Base-by-base conservation (phyloP, 2,329 filamentous ascomycete genomes). In the Aureobasidium pullulans region DNA sequence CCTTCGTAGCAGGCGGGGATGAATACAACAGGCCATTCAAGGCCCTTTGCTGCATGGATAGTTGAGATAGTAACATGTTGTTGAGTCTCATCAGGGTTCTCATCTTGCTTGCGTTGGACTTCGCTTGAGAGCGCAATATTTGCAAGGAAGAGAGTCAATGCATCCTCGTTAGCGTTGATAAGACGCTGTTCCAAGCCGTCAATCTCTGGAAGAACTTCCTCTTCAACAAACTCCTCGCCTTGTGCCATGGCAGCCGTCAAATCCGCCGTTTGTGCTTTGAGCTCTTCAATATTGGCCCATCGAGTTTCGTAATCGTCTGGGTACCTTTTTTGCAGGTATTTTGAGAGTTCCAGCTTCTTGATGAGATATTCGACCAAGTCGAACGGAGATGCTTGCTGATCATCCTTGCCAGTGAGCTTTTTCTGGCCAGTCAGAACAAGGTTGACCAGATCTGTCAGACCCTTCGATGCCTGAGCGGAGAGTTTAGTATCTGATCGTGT, bases 1-100 rank as follows among this genome's bases (percentile, higher is more conserved):
- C 93, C 94, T 48, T 91, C 84, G 69, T 96, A 96, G 29, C 90
- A 87, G 1, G 89, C 89, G 6, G 94, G 92, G 15, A 97, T 85
- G 71, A 97, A 97, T 1, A 97, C 90, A 1, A 96, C 81, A 0
- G 93, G 93, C 94, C 94, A 99, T 71, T 99, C 93, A 1, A 99
- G 79, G 3, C 93, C 93, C 72, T 99, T 99, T 2, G 93, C 90
- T 0, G 92, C 91, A 70, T 99, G 93, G 10, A 99, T 96, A 0
- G 93, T 99, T 6, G 91, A 96, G 28, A 99, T 90, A 0, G 92
- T 96, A 19, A 97, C 84, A 28, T 60, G 54, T 46, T 59, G 62
- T 37, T 74, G 67, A 1, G 73, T 81, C 31, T 77, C 77, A 56
- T 82, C 79, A 23, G 79, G 77, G 2, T 81, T 78, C 2, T 82